These are phyloP conservation scores for Claviceps arundinis DNA, from an alignment of 2,329 filamentous ascomycete species.

Conservation along the genomic window DNA sequence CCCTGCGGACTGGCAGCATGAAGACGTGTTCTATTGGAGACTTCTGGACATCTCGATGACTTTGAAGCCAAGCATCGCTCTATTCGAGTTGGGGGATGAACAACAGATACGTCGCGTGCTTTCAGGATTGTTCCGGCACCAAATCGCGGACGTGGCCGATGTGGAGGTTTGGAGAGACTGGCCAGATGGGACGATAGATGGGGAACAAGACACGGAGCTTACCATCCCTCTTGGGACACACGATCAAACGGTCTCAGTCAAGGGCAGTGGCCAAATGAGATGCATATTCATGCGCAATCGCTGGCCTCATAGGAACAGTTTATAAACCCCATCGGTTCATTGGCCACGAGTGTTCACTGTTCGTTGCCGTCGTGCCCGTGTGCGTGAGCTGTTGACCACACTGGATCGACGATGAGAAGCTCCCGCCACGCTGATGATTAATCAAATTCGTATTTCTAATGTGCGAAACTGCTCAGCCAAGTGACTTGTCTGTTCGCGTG, in stretches of 20 bases:
- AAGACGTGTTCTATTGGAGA: conserved; percentile 53
- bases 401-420: no score
- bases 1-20: conserved; percentile 20
- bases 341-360: background rate
- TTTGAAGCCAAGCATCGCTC: conserved; percentile 38
- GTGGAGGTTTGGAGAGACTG: conserved; percentile 64
- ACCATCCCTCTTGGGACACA: conserved; percentile 9
- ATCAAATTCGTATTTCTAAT: background rate
- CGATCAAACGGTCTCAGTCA: conserved; percentile 21
- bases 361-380: no score
- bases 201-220: conserved; percentile 14
- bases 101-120: conserved; percentile 54
- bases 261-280: conserved; percentile 34
- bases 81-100: conserved; percentile 61
- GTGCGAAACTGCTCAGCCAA: no score
- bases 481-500: background rate
- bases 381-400: no score
- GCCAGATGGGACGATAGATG: conserved; percentile 29
- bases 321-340: background rate
- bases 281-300: conserved; percentile 21
- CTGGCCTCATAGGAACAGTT: background rate
- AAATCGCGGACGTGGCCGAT: conserved; percentile 15
- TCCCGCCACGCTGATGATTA: background rate
- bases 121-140: conserved; percentile 25
- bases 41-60: conserved; percentile 42